Evolutionary conservation across 2,329 filamentous ascomycete species (phyloP).

Genomic region (Pochonia chlamydosporia): DNA sequence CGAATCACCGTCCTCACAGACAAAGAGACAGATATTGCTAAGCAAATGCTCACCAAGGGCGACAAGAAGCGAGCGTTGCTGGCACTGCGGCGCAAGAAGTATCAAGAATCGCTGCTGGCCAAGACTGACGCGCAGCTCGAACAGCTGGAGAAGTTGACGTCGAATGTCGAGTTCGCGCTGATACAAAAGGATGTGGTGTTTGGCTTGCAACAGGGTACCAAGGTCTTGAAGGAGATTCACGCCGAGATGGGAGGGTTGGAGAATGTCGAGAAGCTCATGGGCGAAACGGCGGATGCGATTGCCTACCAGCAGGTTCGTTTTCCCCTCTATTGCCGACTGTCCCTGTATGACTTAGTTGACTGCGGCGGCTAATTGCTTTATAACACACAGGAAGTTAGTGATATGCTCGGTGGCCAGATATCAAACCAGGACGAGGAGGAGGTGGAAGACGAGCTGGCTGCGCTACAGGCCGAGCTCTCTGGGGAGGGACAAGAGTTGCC

Average conservation of each 20-base stretch:
- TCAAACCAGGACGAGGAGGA: slow-evolving; percentile 95
- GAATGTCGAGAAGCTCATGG: slow-evolving; percentile 90
- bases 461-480: slow-evolving; percentile 52
- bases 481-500: slow-evolving; percentile 20
- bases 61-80: slow-evolving; percentile 80
- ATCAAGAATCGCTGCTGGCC: slow-evolving; percentile 81
- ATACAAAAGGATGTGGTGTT: slow-evolving; percentile 96
- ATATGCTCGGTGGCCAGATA: slow-evolving; percentile 82
- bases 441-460: slow-evolving; percentile 90
- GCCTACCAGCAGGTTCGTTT: slow-evolving; percentile 76
- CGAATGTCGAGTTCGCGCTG: slow-evolving; percentile 87
- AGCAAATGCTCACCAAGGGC: slow-evolving; percentile 70
- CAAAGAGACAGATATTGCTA: slow-evolving; percentile 81
- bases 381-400: slow-evolving; percentile 72
- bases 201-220: slow-evolving; percentile 85
- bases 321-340: background rate
- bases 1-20: slow-evolving; percentile 81
- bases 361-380: background rate
- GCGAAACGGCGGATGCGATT: slow-evolving; percentile 81
- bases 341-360: background rate
- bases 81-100: slow-evolving; percentile 90
- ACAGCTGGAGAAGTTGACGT: slow-evolving; percentile 82
- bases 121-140: slow-evolving; percentile 94
- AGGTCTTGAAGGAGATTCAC: slow-evolving; percentile 85
- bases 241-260: slow-evolving; percentile 94